Base-by-base conservation (phyloP, 495 filamentous ascomycete species). In the Podospora australis region DNA sequence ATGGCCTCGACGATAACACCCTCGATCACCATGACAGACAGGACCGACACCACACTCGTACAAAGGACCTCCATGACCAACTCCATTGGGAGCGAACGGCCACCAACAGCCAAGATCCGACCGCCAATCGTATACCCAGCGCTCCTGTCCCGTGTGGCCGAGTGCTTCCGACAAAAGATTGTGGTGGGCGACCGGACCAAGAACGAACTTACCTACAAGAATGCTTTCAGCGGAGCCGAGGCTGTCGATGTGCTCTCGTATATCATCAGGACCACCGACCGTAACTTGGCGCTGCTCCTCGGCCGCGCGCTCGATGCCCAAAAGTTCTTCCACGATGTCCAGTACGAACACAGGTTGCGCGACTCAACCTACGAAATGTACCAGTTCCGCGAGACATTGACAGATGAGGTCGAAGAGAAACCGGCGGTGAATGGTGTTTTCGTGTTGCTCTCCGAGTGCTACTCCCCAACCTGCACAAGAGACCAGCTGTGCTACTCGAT, bases 291-390 rank as follows among this genome's bases (percentile, higher is more conserved):
- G 32, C 71, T 99, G 46, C 80, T 99, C 9, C 68, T 99, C n/a
- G 94, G 94, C 38, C 78, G 94, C 54, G 87, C 90, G 47, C 71
- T 99, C 36, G 94, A 99, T 70, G 94, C 94, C 34, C 94, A 99
- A 67, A 99, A 97, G 65, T 96, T 97, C 66, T 99, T 99, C 64
- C 94, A 97, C 65, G 94, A 99, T 78, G 94, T 97, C 32, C 96
- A 90, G 3, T 99, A 99, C 65, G 90, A 95, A 52, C 94, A 99
- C 63, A 81, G 94, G 39, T 71, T 99, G 46, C 83, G 94, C 57
- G 94, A 99, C 70, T 91, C 90, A 6, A 72, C 80, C 9, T 80
- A 79, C 35, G 94, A 99, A 63, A 84, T 99, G 54, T 99, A 96
- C 66, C 90, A 96, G 62, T 99, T 99, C 66, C 82, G 86, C 49